Evolutionary conservation across 129 eudicot species (phyloP), one percentile per base, ranked within the genome.

Genomic region (Flaveria ramosissima): DNA sequence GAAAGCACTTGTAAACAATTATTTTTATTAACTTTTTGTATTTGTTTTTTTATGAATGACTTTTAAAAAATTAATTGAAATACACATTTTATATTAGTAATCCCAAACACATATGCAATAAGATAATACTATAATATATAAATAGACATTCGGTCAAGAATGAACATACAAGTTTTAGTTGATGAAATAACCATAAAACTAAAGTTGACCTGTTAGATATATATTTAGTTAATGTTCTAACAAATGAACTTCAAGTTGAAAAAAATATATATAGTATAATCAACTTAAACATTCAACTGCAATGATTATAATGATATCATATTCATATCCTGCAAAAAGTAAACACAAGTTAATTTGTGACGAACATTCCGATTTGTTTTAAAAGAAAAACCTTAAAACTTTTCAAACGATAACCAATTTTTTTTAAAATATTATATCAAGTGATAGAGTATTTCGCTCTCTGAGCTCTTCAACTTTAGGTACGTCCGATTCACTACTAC

Each of bases 221-320:
- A 27, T 5, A 61, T 26, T 26, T 26, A 30, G 0, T 11, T 27
- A 47, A 12, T 2, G 5, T 12, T 73, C 42, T 43, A 6, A 21
- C 15, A 59, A 32, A 36, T 63, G 30, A 63, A 63, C 20, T 30
- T 63, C 81, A 69, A 69, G 81, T 69, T 68, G 81, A 55, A 43
- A 42, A 16, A 75, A 48, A 76, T 6, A 53, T 24, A 57, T 42
- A 23, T 23, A 41, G 24, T 13, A 0, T 1, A 21, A 50, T 36
- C 65, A 55, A 16, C 68, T 77, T 41, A 26, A 77, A 39, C 47
- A 47, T 21, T 50, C 43, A 51, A 66, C 17, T 15, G 42, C 19
- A 5, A 42, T 66, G 60, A 52, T 42, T 69, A 68, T 8, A 17
- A 55, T 68, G 36, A 56, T 53, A 56, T 45, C 48, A 57, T 56